phyloP scores from a whole-genome alignment of 495 filamentous ascomycete genomes.

The Evernia prunastri region DNA sequence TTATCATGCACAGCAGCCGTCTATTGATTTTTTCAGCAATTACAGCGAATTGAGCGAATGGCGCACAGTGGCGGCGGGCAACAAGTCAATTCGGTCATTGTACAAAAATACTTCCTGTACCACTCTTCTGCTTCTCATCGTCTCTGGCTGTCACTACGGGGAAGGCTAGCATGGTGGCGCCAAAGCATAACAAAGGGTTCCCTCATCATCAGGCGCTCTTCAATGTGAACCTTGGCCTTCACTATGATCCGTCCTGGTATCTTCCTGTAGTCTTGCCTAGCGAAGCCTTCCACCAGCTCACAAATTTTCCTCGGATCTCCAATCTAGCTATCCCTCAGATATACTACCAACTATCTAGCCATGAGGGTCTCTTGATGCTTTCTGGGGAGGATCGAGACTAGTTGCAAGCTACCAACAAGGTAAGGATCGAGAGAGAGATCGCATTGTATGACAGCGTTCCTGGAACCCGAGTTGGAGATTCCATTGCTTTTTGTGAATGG shows the following conservation, averaged over 20 bases:
- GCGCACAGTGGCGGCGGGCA: neutral
- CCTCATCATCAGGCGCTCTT: neutral
- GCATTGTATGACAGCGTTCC: neutral
- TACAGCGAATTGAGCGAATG: slow-evolving; percentile 1
- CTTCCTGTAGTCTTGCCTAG: neutral
- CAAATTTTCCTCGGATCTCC: too few species aligned
- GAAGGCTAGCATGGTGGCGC: neutral
- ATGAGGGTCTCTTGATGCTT: neutral
- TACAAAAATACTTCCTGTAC: neutral
- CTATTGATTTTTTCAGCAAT: neutral
- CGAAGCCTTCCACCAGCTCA: neutral
- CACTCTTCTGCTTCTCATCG: neutral
- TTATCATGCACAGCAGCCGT: neutral
- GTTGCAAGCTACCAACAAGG: neutral
- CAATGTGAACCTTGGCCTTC: neutral
- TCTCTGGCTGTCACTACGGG: neutral
- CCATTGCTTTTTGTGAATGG: neutral
- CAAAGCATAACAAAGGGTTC: neutral
- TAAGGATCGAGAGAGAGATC: neutral
- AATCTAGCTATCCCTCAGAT: neutral
- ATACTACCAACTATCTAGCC: neutral
- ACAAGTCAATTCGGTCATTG: slow-evolving; percentile 6
- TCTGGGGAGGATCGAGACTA: neutral
- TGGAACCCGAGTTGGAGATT: neutral
- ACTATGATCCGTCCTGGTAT: neutral